Evolutionary conservation across 352 stramenopile genomes (phyloP), one percentile per base, ranked within the genome.

Genomic region (Pythium plurisporium): DNA sequence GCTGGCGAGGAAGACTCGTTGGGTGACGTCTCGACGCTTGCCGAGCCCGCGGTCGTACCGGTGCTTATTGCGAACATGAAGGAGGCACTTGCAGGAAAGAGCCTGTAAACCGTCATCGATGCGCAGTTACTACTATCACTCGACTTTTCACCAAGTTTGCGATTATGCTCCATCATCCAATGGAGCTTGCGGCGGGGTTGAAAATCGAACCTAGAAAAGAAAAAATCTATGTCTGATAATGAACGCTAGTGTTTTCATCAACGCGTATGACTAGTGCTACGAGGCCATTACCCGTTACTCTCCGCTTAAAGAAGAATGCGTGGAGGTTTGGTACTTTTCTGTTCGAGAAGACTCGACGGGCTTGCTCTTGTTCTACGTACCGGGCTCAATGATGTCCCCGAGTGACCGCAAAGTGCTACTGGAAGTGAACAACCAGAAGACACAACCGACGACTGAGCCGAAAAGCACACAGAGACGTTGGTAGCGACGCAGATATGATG

Each of bases 21-120:
- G 17, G 97, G 97, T 25, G 97, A 99, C 70, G 95, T 92, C n/a
- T 97, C 87, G 57, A 99, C 97, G 29, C 77, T 99, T 33, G 93
- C 94, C 1, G 96, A 99, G 66, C 94, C 96, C 15, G 76, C 73
- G 11, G 95, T 99, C 53, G 97, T 99, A 33, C 79, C 95, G 20
- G 64, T 77, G 49, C 73, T 99, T 44, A 98, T 98, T 63, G 71
- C 76, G 26, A 96, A 94, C 46, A 87, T 94, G 64, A 87, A 89
- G 52, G 69, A 70, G 31, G 80, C 81, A 40, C 64, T 89, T 25
- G 65, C 74, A 11, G 78, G 73, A 48, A 93, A 93, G 59, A 77
- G 68, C 29, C 58, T 92, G 44, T 88, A 73, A 74, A 48, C 29
- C 27, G 23, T 50, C 46, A 1, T 42, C 26, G 22, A n/a, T 46